Conservation (phyloP, 2,329 filamentous ascomycete species). For the Graphilbum sp. region DNA sequence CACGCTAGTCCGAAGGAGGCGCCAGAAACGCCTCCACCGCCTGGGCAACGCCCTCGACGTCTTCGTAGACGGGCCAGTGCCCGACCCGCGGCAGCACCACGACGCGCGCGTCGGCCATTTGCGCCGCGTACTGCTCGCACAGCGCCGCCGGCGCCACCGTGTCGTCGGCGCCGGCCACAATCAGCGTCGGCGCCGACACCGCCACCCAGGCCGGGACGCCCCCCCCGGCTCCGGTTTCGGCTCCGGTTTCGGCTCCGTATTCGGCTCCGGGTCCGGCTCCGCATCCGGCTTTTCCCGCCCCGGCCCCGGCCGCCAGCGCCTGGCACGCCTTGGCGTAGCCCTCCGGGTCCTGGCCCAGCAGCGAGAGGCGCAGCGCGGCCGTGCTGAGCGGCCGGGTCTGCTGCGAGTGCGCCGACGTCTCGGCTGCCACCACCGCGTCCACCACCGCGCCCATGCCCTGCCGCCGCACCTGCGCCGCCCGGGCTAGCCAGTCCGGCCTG, state of each 20-base stretch:
- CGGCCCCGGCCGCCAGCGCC: not conserved
- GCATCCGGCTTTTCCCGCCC: no score
- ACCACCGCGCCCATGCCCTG: not conserved
- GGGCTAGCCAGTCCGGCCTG: not conserved
- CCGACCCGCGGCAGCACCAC: not conserved
- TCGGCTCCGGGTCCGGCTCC: no score
- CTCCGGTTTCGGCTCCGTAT: no score
- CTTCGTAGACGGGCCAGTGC: not conserved
- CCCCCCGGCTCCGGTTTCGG: no score
- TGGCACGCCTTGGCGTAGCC: not conserved
- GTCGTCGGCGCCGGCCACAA: not conserved
- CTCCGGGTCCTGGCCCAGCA: not conserved
- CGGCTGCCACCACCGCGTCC: not conserved
- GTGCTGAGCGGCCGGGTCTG: not conserved
- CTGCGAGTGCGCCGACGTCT: not conserved
- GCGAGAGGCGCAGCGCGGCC: not conserved
- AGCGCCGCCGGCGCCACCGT: not conserved
- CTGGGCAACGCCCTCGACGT: not conserved
- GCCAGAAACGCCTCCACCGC: not conserved
- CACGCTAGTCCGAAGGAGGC: no score
- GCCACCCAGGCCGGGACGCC: no score
- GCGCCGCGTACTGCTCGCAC: not conserved
- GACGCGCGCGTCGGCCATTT: not conserved
- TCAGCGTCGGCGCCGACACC: not conserved
- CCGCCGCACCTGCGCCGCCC: not conserved